Evolutionary conservation across 495 filamentous ascomycete species (phyloP).

Genomic region (Hypoxylon rickii): DNA sequence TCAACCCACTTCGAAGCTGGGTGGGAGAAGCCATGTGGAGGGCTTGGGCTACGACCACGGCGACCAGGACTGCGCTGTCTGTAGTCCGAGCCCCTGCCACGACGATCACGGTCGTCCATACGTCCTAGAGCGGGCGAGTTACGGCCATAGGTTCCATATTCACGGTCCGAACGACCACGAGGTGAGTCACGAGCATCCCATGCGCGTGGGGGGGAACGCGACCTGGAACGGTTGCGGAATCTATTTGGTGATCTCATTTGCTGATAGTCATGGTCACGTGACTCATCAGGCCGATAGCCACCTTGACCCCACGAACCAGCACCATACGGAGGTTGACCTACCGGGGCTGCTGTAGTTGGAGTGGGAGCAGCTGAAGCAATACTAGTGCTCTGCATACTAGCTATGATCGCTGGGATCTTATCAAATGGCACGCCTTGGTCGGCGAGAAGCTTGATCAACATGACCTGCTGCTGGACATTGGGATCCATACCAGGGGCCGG

Average conservation of each 20-base stretch:
- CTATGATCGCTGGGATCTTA: conserved; percentile 52
- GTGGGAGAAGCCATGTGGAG: conserved; percentile 45
- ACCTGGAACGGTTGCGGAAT: conserved; percentile 76
- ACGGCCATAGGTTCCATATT: conserved; percentile 49
- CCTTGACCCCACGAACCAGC: conserved; percentile 44
- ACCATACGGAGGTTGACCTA: conserved; percentile 34
- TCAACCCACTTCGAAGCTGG: conserved; percentile 74
- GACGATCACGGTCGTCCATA: conserved; percentile 61
- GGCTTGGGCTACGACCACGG: conserved; percentile 65
- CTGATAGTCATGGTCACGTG: conserved; percentile 67
- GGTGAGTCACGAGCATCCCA: conserved; percentile 59
- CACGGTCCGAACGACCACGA: conserved; percentile 41
- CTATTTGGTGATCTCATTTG: conserved; percentile 59
- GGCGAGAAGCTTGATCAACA: conserved; percentile 51
- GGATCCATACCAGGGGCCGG: conserved; percentile 47
- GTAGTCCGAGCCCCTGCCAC: conserved; percentile 66
- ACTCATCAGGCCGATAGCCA: conserved; percentile 46
- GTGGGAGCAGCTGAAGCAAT: conserved; percentile 27
- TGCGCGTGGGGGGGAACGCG: conserved; percentile 67
- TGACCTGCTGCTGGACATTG: conserved; percentile 63
- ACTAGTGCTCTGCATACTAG: conserved; percentile 44
- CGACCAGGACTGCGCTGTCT: conserved; percentile 82
- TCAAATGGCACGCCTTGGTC: conserved; percentile 52
- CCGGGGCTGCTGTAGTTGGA: conserved; percentile 27
- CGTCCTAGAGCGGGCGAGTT: conserved; percentile 61